Evolutionary conservation across 2,329 filamentous ascomycete species (phyloP).

Genomic region (Ophiostoma sp.): DNA sequence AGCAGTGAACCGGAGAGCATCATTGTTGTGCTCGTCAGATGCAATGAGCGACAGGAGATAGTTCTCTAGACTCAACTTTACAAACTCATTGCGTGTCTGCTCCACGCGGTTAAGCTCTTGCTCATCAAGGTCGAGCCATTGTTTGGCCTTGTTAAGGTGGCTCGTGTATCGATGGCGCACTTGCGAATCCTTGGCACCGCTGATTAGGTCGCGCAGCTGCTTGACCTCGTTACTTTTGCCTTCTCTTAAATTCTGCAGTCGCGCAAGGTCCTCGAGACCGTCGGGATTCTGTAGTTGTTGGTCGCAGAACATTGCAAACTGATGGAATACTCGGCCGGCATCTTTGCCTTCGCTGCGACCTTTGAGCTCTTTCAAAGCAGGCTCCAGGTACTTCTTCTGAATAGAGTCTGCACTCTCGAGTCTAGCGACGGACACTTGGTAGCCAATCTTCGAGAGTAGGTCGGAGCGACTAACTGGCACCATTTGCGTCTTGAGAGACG

Average conservation of each 20-base stretch:
- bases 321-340: constrained; percentile 84
- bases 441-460: constrained; percentile 78
- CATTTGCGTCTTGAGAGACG: constrained; percentile 60
- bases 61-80: constrained; percentile 86
- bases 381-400: constrained; percentile 76
- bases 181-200: constrained; percentile 46
- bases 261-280: constrained; percentile 73
- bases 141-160: constrained; percentile 66
- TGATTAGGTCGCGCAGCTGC: constrained; percentile 60
- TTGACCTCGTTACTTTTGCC: constrained; percentile 75
- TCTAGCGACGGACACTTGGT: constrained; percentile 82
- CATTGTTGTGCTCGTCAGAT: constrained; percentile 83
- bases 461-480: constrained; percentile 69
- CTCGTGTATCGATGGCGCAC: constrained; percentile 52
- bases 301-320: constrained; percentile 93
- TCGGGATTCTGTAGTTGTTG: constrained; percentile 85
- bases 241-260: constrained; percentile 71
- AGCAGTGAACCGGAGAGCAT: constrained; percentile 85
- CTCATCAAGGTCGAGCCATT: constrained; percentile 86
- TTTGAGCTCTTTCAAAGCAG: constrained; percentile 75
- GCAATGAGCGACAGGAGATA: constrained; percentile 80
- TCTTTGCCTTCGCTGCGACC: constrained; percentile 62
- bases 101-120: constrained; percentile 76
- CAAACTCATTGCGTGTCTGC: constrained; percentile 70
- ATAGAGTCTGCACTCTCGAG: constrained; percentile 89